A percentile compares a stretch with the other conserved stretches of the same genome.
Conservation (phyloP, 2,329 filamentous ascomycete species). For the Colletotrichum limetticola region DNA sequence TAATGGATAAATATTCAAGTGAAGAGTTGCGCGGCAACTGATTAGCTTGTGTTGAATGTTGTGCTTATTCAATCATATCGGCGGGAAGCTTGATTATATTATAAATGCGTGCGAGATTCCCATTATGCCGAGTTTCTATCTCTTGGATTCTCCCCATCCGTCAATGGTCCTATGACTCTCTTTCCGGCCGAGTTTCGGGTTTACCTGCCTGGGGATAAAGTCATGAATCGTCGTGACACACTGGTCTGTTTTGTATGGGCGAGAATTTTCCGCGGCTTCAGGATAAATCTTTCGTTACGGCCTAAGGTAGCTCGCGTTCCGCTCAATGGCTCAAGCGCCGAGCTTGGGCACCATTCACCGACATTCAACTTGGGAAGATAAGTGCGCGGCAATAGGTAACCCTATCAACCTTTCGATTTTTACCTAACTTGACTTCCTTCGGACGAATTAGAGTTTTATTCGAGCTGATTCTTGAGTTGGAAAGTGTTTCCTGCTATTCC, state of each 20-base stretch:
- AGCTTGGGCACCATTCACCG: neutral
- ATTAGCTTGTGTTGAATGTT: neutral
- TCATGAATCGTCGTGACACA: neutral
- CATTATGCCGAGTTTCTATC: neutral
- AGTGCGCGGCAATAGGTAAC: neutral
- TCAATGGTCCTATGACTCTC: no score
- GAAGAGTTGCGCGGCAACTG: no score
- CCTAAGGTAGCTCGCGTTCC: neutral
- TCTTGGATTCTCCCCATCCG: neutral
- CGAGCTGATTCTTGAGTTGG: neutral
- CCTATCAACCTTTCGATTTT: neutral
- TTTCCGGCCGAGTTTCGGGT: neutral
- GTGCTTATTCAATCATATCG: no score
- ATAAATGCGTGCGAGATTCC: neutral
- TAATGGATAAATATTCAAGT: neutral
- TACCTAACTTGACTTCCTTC: neutral
- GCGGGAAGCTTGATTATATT: no score
- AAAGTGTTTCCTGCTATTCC: neutral
- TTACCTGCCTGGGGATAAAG: neutral
- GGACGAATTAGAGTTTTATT: neutral
- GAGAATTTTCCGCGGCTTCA: neutral
- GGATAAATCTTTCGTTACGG: neutral
- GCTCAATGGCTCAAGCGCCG: neutral
- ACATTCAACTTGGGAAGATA: neutral
- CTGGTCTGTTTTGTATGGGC: neutral